Conservation (phyloP, 257 asterid species). For the Solanum phureja region DNA sequence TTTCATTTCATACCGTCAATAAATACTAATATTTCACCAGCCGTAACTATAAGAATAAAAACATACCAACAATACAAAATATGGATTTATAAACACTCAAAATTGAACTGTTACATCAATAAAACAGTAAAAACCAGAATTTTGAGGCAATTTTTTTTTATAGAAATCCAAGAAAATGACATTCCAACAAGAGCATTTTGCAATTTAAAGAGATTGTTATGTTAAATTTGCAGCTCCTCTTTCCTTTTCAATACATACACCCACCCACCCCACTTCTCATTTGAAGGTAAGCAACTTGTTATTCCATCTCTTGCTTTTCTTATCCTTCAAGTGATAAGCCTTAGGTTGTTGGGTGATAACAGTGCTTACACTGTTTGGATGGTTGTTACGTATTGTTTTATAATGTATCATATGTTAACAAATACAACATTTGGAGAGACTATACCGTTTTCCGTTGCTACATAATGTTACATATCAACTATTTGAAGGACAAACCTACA, state of each 20-base stretch:
- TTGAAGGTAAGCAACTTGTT: constrained; percentile 42
- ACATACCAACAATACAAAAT: background rate
- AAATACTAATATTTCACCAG: background rate
- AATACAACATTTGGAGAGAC: background rate
- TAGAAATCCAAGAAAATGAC: constrained; percentile 35
- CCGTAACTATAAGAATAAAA: background rate
- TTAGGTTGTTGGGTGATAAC: constrained; percentile 45
- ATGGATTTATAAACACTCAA: background rate
- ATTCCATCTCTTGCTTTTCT: constrained; percentile 23
- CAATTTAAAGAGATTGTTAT: constrained; percentile 5
- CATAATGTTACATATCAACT: background rate
- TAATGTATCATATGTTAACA: background rate
- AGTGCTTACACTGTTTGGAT: background rate
- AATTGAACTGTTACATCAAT: background rate
- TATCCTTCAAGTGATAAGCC: constrained; percentile 49
- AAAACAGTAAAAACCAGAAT: background rate
- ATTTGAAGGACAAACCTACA: background rate
- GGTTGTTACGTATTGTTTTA: background rate
- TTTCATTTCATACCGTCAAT: background rate
- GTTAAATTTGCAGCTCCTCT: constrained; percentile 33
- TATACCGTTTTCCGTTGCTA: background rate
- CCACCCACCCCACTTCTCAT: constrained; percentile 20
- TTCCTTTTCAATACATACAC: constrained; percentile 47
- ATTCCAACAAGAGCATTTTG: constrained; percentile 25
- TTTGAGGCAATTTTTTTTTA: background rate